phyloP scores from a whole-genome alignment of 148 eudicot species.

The Cornus suecica region DNA sequence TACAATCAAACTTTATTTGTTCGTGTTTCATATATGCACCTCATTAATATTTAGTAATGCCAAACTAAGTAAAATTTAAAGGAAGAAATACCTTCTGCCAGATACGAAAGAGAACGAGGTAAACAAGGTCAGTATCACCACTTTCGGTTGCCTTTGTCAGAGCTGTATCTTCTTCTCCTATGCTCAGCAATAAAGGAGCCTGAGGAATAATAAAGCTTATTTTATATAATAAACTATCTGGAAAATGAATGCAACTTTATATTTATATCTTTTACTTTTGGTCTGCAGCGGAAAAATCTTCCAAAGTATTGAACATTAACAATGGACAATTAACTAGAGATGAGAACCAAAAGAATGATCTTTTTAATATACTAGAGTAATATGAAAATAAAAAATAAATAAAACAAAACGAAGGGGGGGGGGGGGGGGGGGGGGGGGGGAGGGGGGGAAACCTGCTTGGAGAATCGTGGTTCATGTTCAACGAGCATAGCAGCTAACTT shows the following conservation, averaged over 20 bases:
- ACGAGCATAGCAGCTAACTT: constrained; percentile 95
- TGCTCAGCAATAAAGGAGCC: constrained; percentile 93
- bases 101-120: constrained; percentile 87
- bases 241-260: neutral
- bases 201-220: constrained; percentile 23
- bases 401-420: too few relatives aligned
- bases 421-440: too few relatives aligned
- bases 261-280: neutral
- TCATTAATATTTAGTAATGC: neutral
- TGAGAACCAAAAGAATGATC: constrained; percentile 9
- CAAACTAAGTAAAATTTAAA: neutral
- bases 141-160: constrained; percentile 88
- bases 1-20: neutral
- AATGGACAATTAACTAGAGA: neutral
- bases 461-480: constrained; percentile 93
- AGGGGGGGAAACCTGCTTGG: constrained; percentile 94
- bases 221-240: neutral
- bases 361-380: neutral
- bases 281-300: neutral
- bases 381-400: neutral
- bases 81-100: constrained; percentile 77
- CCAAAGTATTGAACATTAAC: neutral
- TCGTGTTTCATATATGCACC: neutral
- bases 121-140: constrained; percentile 97
- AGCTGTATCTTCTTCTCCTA: constrained; percentile 93